phyloP scores from a whole-genome alignment of 352 stramenopile genomes.

The Phytophthora ramorum region DNA sequence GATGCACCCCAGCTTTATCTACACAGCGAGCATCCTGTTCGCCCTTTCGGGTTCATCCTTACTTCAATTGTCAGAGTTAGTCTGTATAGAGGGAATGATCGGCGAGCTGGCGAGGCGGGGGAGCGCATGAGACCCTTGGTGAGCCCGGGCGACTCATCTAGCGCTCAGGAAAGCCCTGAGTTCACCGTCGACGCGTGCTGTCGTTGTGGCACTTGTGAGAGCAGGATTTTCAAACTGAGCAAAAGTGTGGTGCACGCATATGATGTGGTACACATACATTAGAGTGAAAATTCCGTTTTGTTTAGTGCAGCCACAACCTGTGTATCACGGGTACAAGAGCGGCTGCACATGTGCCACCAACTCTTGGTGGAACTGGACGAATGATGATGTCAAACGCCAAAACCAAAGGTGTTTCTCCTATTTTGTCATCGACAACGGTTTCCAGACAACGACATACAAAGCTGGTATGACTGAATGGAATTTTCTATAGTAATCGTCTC shows the following conservation, averaged over 20 bases:
- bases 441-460: too few relatives aligned
- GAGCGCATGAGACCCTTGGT: background rate
- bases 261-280: background rate
- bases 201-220: background rate
- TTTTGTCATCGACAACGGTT: too few relatives aligned
- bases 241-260: background rate
- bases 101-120: background rate
- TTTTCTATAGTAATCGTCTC: too few relatives aligned
- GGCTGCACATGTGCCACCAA: too few relatives aligned
- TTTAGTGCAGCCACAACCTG: too few relatives aligned
- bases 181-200: background rate
- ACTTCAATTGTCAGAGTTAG: background rate
- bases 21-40: background rate
- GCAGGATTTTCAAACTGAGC: background rate
- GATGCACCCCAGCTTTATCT: background rate
- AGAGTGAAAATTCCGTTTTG: too few relatives aligned
- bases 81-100: background rate
- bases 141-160: background rate
- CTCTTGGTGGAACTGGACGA: too few relatives aligned
- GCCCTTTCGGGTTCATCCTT: background rate
- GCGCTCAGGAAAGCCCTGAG: background rate
- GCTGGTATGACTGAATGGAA: too few relatives aligned
- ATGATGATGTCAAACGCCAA: too few relatives aligned
- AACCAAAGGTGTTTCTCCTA: too few relatives aligned
- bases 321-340: too few relatives aligned